Evolutionary conservation across 2,329 filamentous ascomycete genomes (phyloP).

Genomic region (Zymoseptoria pseudotritici): DNA sequence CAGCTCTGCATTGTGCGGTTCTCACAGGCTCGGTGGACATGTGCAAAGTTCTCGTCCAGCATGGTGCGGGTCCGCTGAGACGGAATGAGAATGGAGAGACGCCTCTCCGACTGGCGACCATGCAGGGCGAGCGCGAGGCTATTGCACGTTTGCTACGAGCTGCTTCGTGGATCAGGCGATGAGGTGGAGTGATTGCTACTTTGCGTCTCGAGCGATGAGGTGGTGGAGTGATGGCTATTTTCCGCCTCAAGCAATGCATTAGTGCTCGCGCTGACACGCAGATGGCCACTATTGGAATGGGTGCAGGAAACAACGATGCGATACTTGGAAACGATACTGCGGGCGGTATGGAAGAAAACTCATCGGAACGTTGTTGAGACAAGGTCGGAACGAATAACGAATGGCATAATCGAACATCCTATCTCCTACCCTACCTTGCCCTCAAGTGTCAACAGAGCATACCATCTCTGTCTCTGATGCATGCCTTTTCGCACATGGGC

Average conservation of each 20-base stretch:
- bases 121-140: slow-evolving; percentile 9
- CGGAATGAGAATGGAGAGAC: slow-evolving; percentile 23
- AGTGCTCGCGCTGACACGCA: no score
- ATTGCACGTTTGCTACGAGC: slow-evolving; percentile 12
- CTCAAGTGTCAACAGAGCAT: not conserved
- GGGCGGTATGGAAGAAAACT: no score
- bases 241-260: no score
- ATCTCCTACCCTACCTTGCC: no score
- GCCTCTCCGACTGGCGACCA: slow-evolving; percentile 20
- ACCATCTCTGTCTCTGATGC: not conserved
- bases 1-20: slow-evolving; percentile 26
- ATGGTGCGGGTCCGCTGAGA: slow-evolving; percentile 20
- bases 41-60: slow-evolving; percentile 19
- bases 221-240: not conserved
- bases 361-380: no score
- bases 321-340: no score
- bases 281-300: no score
- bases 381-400: no score
- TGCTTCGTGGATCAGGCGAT: not conserved
- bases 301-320: no score
- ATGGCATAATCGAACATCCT: no score
- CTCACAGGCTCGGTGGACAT: slow-evolving; percentile 17
- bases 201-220: not conserved
- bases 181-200: not conserved
- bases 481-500: not conserved